phyloP scores from a whole-genome alignment of 1,284 basidiomycete species.

The Heterobasidion irregulare region DNA sequence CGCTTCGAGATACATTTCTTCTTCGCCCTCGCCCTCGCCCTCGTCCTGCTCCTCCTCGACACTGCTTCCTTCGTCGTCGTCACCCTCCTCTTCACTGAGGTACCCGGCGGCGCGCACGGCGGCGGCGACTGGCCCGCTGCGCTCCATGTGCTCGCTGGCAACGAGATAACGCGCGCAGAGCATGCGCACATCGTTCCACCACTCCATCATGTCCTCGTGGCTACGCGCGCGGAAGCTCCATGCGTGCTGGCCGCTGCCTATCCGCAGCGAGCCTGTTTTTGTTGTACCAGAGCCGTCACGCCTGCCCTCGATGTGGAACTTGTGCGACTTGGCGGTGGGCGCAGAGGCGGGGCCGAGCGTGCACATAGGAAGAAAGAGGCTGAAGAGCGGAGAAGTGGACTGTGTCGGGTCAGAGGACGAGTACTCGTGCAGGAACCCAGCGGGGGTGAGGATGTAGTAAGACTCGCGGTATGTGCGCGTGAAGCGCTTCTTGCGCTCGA shows the following conservation, averaged over 20 bases:
- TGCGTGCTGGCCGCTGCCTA: constrained; percentile 46
- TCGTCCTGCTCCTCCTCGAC: constrained; percentile 73
- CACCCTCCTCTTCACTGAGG: constrained; percentile 69
- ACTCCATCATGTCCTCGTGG: constrained; percentile 99
- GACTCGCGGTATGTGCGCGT: constrained; percentile 84
- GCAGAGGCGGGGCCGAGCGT: constrained; percentile 92
- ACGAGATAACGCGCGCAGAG: constrained; percentile 94
- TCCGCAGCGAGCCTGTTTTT: constrained; percentile 45
- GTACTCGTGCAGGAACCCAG: constrained; percentile 95
- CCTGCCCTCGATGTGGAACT: constrained; percentile 95
- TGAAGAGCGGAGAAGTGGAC: constrained; percentile 71
- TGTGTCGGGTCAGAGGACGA: constrained; percentile 70
- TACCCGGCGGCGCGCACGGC: constrained; percentile 89
- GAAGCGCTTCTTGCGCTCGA: constrained; percentile 97
- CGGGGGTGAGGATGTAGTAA: constrained; percentile 92
- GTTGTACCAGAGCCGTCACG: constrained; percentile 73
- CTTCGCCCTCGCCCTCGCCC: constrained; percentile 44
- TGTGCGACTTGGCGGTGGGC: constrained; percentile 71
- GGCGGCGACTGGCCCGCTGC: constrained; percentile 88
- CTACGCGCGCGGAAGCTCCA: constrained; percentile 90
- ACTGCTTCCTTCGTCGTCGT: constrained; percentile 61
- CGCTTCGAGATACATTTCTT: constrained; percentile 22
- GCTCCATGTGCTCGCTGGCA: constrained; percentile 89
- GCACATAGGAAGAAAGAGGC: constrained; percentile 90
- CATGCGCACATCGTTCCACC: constrained; percentile 99